Evolutionary conservation across 768 basidiomycete species (phyloP).

Genomic region (Kwoniella newhampshirensis): DNA sequence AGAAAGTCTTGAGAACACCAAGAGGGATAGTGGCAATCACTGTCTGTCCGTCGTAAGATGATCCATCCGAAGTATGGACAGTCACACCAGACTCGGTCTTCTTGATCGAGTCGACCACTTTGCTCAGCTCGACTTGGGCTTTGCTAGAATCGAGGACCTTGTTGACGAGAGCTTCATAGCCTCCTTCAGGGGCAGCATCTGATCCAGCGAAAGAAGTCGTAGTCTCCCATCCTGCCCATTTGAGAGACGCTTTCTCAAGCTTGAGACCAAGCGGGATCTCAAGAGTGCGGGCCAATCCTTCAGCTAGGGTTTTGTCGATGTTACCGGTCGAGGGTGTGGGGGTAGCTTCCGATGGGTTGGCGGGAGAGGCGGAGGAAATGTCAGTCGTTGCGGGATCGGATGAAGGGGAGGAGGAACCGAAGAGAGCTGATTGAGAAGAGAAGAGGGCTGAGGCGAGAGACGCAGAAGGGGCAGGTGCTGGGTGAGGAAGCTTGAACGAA

Average conservation of each 20-base stretch:
- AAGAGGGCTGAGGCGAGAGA: slow-evolving; percentile 46
- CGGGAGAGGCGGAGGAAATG: slow-evolving; percentile 35
- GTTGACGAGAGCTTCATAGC: slow-evolving; percentile 43
- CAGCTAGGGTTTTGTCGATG: slow-evolving; percentile 26
- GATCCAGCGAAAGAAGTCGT: slow-evolving; percentile 46
- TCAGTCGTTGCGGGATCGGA: slow-evolving; percentile 23
- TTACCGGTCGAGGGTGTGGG: not conserved
- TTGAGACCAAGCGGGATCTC: slow-evolving; percentile 48
- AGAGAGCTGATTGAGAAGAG: slow-evolving; percentile 33
- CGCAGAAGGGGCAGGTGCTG: slow-evolving; percentile 30
- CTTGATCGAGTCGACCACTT: slow-evolving; percentile 23
- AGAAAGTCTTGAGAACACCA: slow-evolving; percentile 38
- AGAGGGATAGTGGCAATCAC: slow-evolving; percentile 50
- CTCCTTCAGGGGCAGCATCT: slow-evolving; percentile 49
- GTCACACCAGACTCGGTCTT: slow-evolving; percentile 9
- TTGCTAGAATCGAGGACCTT: slow-evolving; percentile 34
- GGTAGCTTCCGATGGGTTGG: slow-evolving; percentile 29
- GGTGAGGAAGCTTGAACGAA: slow-evolving; percentile 37
- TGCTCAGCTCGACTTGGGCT: slow-evolving; percentile 32
- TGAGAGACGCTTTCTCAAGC: slow-evolving; percentile 44
- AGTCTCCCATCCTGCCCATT: slow-evolving; percentile 50
- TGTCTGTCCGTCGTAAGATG: slow-evolving; percentile 19
- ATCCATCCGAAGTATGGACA: slow-evolving; percentile 9
- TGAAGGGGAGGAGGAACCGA: slow-evolving; percentile 20
- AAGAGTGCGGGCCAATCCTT: slow-evolving; percentile 40